Conservation (phyloP, 139 green algal species). For the Auxenochlorella pyrenoidosa region DNA sequence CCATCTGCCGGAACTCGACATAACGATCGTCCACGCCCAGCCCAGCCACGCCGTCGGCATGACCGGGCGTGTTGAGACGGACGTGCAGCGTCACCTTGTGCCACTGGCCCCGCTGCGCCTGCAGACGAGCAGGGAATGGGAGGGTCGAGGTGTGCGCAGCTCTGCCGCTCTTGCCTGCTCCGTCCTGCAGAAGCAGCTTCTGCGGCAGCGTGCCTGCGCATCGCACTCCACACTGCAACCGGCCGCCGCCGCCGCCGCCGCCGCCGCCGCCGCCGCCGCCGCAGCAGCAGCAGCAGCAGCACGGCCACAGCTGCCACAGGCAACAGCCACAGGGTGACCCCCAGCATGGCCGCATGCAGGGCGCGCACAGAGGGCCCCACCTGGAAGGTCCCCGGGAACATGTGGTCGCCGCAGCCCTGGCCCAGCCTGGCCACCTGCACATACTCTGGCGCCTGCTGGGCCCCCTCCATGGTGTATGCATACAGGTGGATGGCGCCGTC, state of each 20-base stretch:
- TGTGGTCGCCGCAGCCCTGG: constrained; percentile 8
- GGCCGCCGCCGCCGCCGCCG: no score
- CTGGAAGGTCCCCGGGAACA: constrained; percentile 26
- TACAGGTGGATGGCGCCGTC: constrained; percentile 10
- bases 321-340: no score
- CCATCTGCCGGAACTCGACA: neutral
- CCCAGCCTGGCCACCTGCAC: constrained; percentile 1
- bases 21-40: constrained; percentile 15
- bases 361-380: no score
- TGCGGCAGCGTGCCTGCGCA: no score
- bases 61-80: constrained; percentile 21
- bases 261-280: no score
- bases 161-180: no score
- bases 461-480: constrained; percentile 19
- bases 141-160: no score
- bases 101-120: constrained; percentile 11
- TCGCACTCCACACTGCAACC: no score
- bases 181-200: no score
- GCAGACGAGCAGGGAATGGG: neutral
- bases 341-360: no score
- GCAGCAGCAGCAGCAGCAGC: no score
- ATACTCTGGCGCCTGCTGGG: constrained; percentile 18
- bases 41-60: constrained; percentile 17
- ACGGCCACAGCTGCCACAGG: neutral
- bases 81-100: constrained; percentile 3